Conservation (phyloP, 495 filamentous ascomycete species). For the Penicillium coprophilum region DNA sequence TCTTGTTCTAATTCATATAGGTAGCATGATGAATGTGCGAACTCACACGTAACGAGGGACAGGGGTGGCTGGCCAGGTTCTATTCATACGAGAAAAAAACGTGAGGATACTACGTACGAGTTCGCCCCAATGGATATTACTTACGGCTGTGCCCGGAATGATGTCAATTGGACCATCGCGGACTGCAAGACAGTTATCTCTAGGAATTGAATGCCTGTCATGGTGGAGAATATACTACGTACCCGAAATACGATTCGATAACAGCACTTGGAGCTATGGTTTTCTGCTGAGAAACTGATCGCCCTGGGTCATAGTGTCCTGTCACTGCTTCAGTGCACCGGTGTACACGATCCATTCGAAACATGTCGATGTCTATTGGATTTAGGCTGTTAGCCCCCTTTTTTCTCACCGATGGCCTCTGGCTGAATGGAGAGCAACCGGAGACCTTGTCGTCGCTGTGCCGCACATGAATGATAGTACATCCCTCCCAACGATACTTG, state of each 20-base stretch:
- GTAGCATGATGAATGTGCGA: neutral
- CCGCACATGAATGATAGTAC: constrained; percentile 1
- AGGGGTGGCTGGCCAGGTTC: neutral
- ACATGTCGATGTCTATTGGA: neutral
- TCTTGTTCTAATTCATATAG: neutral
- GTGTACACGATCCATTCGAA: neutral
- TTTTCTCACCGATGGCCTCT: neutral
- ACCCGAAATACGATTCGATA: neutral
- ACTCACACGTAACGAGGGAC: neutral
- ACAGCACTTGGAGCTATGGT: neutral
- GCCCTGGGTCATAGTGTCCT: neutral
- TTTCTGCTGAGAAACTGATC: neutral
- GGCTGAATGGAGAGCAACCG: neutral
- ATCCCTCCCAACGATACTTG: neutral
- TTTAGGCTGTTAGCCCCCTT: neutral
- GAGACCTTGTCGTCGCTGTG: neutral
- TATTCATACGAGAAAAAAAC: no score
- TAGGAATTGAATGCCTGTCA: neutral
- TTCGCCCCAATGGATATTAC: neutral
- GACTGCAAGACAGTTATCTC: neutral
- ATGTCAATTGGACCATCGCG: neutral
- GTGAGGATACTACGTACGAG: neutral
- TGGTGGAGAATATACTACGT: neutral
- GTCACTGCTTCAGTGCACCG: neutral
- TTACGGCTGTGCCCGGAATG: neutral